These are phyloP conservation scores for Bipolaris bicolor DNA, from an alignment of 2,329 filamentous ascomycete species.

Conservation along the genomic window DNA sequence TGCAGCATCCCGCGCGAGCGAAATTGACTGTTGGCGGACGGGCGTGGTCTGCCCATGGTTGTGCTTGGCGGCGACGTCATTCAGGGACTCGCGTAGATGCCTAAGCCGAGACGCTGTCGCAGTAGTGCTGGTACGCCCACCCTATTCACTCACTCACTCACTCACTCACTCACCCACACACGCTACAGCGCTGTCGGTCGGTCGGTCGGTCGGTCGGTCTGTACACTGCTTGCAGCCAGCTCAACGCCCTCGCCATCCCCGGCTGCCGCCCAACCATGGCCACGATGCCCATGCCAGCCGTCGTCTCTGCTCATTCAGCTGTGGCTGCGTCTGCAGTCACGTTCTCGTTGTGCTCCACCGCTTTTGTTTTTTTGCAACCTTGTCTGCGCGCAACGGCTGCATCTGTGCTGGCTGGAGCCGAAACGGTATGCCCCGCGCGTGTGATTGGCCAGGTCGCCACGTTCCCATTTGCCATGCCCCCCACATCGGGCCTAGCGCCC, in stretches of 20 bases:
- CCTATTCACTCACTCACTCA: too few species aligned
- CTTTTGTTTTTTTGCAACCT: neutral
- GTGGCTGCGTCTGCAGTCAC: neutral
- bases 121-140: too few species aligned
- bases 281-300: neutral
- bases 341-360: neutral
- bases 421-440: conserved; percentile 8
- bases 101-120: conserved; percentile 1
- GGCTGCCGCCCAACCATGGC: conserved; percentile 1
- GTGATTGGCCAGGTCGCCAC: conserved; percentile 8
- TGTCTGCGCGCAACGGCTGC: neutral
- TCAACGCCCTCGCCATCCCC: too few species aligned
- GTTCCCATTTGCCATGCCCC: neutral
- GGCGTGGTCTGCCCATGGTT: conserved; percentile 1
- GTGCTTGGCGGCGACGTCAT: conserved; percentile 18
- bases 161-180: too few species aligned
- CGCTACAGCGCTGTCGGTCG: too few species aligned
- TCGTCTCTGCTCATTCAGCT: neutral
- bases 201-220: too few species aligned
- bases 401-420: neutral
- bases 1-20: conserved; percentile 9
- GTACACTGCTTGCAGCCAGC: too few species aligned
- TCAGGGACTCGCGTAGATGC: conserved; percentile 12
- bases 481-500: neutral
- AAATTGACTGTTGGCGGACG: conserved; percentile 17